These are phyloP conservation scores for Blakeslea trispora DNA, from an alignment of 371 early-diverging fungal genomes.

Conservation along the genomic window DNA sequence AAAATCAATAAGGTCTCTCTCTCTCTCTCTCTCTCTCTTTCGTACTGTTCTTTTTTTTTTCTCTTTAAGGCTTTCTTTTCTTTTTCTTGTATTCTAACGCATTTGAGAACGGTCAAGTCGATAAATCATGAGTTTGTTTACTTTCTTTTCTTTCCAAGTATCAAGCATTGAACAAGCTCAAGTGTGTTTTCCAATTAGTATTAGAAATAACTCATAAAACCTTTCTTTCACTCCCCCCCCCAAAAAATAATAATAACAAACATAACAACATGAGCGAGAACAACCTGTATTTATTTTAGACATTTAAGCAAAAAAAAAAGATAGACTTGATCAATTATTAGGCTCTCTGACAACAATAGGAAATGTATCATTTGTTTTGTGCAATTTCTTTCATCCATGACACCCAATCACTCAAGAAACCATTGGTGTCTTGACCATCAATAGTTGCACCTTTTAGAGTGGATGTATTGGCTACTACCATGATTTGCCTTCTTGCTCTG, in stretches of 20 bases:
- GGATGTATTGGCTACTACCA: slow-evolving; percentile 78
- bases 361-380: no score
- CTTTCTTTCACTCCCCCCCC: no score
- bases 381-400: not conserved
- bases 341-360: no score
- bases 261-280: no score
- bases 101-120: not conserved
- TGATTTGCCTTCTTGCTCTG: slow-evolving; percentile 84
- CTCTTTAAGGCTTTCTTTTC: not conserved
- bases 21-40: not conserved
- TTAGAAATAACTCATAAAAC: not conserved
- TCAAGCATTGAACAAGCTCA: not conserved
- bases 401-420: not conserved
- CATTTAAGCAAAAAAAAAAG: no score
- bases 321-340: no score
- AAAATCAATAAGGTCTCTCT: not conserved
- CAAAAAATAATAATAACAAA: no score
- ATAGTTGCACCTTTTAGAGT: slow-evolving; percentile 39
- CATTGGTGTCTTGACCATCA: not conserved
- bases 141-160: not conserved
- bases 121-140: not conserved
- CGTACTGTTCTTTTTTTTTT: no score
- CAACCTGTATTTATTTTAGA: no score
- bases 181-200: not conserved
- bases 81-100: not conserved